Evolutionary conservation across 352 stramenopile species (phyloP).

Genomic region (Pythium graminicola): DNA sequence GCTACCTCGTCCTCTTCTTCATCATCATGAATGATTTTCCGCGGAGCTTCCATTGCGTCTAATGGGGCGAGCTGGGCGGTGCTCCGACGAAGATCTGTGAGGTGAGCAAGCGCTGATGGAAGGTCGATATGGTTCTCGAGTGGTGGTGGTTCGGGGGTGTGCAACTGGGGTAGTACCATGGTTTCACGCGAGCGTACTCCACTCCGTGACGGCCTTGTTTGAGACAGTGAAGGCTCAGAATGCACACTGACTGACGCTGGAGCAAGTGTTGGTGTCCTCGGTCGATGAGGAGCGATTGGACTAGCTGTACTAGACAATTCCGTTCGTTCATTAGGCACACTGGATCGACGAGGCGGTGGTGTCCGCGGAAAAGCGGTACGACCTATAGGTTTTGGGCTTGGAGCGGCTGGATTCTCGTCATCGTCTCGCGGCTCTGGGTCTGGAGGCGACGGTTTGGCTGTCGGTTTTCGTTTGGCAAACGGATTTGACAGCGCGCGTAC

Average conservation of each 20-base stretch:
- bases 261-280: background rate
- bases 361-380: background rate
- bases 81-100: constrained; percentile 17
- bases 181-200: constrained; percentile 9
- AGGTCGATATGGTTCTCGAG: constrained; percentile 1
- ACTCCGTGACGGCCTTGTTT: background rate
- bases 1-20: constrained; percentile 7
- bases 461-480: constrained; percentile 47
- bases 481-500: constrained; percentile 58
- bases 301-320: no score
- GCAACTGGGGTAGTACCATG: constrained; percentile 4
- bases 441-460: background rate
- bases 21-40: background rate
- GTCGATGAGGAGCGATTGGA: background rate
- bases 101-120: constrained; percentile 1
- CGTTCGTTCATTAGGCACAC: background rate
- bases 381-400: background rate
- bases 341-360: background rate
- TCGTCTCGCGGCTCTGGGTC: background rate
- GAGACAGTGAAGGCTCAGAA: background rate
- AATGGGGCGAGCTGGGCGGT: constrained; percentile 13
- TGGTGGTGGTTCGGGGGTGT: background rate
- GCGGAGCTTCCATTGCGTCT: background rate
- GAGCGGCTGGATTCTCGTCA: constrained; percentile 8
- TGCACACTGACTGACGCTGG: background rate